A percentile compares a stretch with the other conserved stretches of the same genome.
Evolutionary conservation across 2,329 filamentous ascomycete genomes (phyloP).

Genomic region (Phialophora expanda): DNA sequence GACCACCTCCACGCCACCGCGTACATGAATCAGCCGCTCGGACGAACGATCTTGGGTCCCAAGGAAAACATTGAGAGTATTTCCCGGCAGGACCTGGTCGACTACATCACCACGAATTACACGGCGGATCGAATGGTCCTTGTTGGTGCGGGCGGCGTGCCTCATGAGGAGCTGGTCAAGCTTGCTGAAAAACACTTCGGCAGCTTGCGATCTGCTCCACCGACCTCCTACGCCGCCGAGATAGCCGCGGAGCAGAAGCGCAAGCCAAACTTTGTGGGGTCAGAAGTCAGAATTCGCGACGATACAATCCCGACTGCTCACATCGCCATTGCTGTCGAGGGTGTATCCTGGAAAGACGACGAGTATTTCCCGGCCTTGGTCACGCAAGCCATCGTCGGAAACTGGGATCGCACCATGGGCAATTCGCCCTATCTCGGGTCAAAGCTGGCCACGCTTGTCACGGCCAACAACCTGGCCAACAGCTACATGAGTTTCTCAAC

Average conservation of each 20-base stretch:
- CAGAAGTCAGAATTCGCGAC: slow-evolving; percentile 92
- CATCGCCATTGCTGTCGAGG: slow-evolving; percentile 97
- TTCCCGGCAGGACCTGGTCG: slow-evolving; percentile 83
- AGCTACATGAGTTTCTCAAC: slow-evolving; percentile 99
- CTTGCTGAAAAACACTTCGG: slow-evolving; percentile 97
- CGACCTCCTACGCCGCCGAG: slow-evolving; percentile 73
- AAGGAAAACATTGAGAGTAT: slow-evolving; percentile 99
- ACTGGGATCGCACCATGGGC: slow-evolving; percentile 99
- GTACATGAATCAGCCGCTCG: slow-evolving; percentile 93
- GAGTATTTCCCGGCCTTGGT: slow-evolving; percentile 99
- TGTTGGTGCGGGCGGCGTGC: slow-evolving; percentile 90
- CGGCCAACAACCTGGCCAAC: slow-evolving; percentile 94
- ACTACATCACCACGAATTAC: slow-evolving; percentile 99
- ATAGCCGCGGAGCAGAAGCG: slow-evolving; percentile 76
- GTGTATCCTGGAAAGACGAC: slow-evolving; percentile 98
- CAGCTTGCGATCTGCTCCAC: slow-evolving; percentile 74
- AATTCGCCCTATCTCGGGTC: slow-evolving; percentile 96
- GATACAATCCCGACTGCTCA: slow-evolving; percentile 96
- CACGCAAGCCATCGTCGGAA: slow-evolving; percentile 97
- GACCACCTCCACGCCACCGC: slow-evolving; percentile 98
- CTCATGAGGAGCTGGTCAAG: slow-evolving; percentile 91
- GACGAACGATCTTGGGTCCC: slow-evolving; percentile 95
- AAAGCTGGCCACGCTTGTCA: slow-evolving; percentile 94
- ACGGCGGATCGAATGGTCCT: slow-evolving; percentile 99
- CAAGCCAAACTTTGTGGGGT: slow-evolving; percentile 94